Evolutionary conservation across 2,329 filamentous ascomycete species (phyloP).

Genomic region (Sphaerulina populicola): DNA sequence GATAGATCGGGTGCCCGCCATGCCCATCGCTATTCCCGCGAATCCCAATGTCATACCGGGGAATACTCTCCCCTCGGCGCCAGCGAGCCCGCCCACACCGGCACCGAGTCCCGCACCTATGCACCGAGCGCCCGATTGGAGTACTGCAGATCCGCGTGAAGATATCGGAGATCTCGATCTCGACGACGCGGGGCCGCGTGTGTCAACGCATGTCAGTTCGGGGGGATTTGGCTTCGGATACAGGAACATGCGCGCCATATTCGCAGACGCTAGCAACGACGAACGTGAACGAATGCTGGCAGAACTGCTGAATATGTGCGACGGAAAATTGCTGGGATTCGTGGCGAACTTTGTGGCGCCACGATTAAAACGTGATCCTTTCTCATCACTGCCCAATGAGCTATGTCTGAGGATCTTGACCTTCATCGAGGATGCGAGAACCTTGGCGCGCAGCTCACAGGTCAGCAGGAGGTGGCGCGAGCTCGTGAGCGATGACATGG

Average conservation of each 20-base stretch:
- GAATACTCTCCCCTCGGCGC: constrained; percentile 56
- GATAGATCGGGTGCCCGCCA: constrained; percentile 24
- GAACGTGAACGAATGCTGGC: constrained; percentile 75
- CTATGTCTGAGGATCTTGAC: constrained; percentile 87
- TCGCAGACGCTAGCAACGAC: constrained; percentile 64
- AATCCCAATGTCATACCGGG: constrained; percentile 46
- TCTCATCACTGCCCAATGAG: constrained; percentile 84
- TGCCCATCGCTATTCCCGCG: constrained; percentile 41
- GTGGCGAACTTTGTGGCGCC: constrained; percentile 94
- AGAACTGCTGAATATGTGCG: constrained; percentile 86
- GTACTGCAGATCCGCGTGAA: constrained; percentile 67
- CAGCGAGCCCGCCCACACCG: constrained; percentile 59
- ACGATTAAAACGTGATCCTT: constrained; percentile 89
- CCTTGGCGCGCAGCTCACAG: constrained; percentile 83
- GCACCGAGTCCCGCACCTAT: constrained; percentile 58
- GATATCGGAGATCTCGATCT: constrained; percentile 54
- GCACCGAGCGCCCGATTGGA: constrained; percentile 62
- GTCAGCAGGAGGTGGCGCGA: constrained; percentile 94
- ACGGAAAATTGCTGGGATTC: constrained; percentile 89
- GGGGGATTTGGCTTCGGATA: constrained; percentile 40
- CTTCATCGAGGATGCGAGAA: constrained; percentile 94
- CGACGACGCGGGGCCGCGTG: constrained; percentile 21
- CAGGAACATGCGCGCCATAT: constrained; percentile 68
- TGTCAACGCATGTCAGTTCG: constrained; percentile 22
- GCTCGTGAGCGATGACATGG: constrained; percentile 89